Conservation (phyloP, 768 basidiomycete species). For the Mycena galericulata region DNA sequence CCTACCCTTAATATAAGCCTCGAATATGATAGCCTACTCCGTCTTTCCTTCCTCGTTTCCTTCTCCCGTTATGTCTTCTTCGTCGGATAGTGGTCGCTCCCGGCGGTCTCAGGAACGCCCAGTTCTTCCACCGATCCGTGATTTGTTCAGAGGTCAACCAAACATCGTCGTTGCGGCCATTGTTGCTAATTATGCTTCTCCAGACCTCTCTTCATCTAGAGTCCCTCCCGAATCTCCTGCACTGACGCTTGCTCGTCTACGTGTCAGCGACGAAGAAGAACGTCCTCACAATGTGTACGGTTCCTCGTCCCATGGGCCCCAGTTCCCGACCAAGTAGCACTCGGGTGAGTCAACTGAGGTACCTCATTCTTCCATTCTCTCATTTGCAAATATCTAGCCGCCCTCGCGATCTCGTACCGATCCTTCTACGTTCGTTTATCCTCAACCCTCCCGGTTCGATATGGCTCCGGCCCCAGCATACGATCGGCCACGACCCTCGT, state of each 20-base stretch:
- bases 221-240: conserved; percentile 52
- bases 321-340: conserved; percentile 8
- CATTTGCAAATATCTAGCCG: conserved; percentile 7
- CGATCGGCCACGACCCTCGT: conserved; percentile 19
- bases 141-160: conserved; percentile 70
- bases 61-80: conserved; percentile 34
- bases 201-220: conserved; percentile 60
- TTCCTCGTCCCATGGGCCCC: conserved; percentile 7
- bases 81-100: conserved; percentile 36
- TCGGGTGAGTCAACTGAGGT: conserved; percentile 12
- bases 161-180: conserved; percentile 8
- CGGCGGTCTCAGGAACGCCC: conserved; percentile 55
- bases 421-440: conserved; percentile 23
- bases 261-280: conserved; percentile 53
- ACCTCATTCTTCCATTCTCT: neutral
- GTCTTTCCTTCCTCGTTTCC: conserved; percentile 25
- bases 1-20: conserved; percentile 27
- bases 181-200: conserved; percentile 20
- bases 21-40: conserved; percentile 23
- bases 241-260: conserved; percentile 57
- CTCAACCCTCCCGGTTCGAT: conserved; percentile 23
- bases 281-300: conserved; percentile 24
- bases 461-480: conserved; percentile 14
- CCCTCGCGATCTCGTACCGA: conserved; percentile 29
- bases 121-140: conserved; percentile 78